Evolutionary conservation across 1,284 basidiomycete species (phyloP), one percentile per base, ranked within the genome.

Genomic region (Tranzscheliella williamsii): DNA sequence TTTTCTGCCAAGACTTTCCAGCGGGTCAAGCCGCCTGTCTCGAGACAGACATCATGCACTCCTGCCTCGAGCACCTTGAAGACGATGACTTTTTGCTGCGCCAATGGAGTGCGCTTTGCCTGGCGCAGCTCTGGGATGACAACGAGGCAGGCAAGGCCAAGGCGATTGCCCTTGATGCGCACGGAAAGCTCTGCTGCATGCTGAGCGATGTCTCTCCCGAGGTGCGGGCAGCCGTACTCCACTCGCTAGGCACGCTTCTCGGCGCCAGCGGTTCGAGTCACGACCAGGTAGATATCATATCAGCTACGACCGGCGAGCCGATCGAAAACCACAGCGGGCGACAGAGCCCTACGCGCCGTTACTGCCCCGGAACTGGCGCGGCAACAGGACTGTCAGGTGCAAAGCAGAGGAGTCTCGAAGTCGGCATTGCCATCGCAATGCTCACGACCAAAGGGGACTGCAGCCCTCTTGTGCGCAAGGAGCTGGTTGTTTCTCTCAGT

Each of bases 381-480:
- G 89, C 91, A 81, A 83, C 86, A 36, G 87, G 88, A 37, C 81
- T 93, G 20, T 73, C 80, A 0, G 89, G 91, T 40, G 86, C 89
- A 61, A 79, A 85, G 83, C 78, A 88, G 83, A 67, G 83, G n/a
- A 79, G 81, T 48, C 74, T 84, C 30, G 84, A 84, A 64, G 79
- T 84, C 16, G 83, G 82, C 15, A 75, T 84, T 24, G 83, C 82
- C 4, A 81, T 82, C 54, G 81, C 82, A 8, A 76, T 79, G 35
- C 86, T 90, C 36, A 78, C 79, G 1, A 88, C 91, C 55, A 90
- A 90, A 78, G 90, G 92, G 46, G 94, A 98, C 75, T 94, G 90
- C 3, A 92, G 89, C 57, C 94, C 95, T 0, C 89, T 96, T 85
- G 93, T 94, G 6, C 83, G 95, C 56, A 96, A 96, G 79, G 95